phyloP scores from a whole-genome alignment of 371 early-diverging fungal species.

The Modicella reniformis region DNA sequence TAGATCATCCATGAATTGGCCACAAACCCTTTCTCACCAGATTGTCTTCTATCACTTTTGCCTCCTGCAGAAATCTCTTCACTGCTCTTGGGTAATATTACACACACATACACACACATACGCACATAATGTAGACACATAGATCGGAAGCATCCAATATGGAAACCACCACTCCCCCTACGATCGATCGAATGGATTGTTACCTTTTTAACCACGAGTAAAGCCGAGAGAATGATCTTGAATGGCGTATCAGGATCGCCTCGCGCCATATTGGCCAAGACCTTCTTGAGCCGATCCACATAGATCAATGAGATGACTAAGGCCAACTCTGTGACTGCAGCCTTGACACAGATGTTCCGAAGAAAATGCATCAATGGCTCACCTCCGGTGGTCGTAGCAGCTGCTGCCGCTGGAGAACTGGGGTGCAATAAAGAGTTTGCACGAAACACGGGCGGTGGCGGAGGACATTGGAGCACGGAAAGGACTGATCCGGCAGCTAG shows the following conservation, averaged over 20 bases:
- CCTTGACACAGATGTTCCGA: constrained; percentile 36
- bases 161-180: not conserved
- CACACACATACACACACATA: too few relatives aligned
- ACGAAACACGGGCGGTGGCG: constrained; percentile 29
- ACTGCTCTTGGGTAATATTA: too few relatives aligned
- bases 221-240: constrained; percentile 76
- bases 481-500: constrained; percentile 47
- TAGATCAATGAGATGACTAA: constrained; percentile 77
- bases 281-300: constrained; percentile 75
- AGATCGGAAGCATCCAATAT: too few relatives aligned
- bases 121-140: too few relatives aligned
- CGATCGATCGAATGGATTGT: not conserved
- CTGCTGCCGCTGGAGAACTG: constrained; percentile 8
- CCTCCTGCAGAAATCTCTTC: too few relatives aligned
- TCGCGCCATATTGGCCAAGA: constrained; percentile 70
- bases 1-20: not conserved
- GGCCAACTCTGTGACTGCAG: constrained; percentile 44
- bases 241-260: constrained; percentile 82
- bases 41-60: too few relatives aligned
- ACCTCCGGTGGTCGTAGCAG: constrained; percentile 17
- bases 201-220: constrained; percentile 74
- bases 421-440: constrained; percentile 20
- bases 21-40: not conserved
- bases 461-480: constrained; percentile 47
- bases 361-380: constrained; percentile 29